Evolutionary conservation across 352 stramenopile genomes (phyloP), one percentile per base, ranked within the genome.

Genomic region (Pythium dissotocum): DNA sequence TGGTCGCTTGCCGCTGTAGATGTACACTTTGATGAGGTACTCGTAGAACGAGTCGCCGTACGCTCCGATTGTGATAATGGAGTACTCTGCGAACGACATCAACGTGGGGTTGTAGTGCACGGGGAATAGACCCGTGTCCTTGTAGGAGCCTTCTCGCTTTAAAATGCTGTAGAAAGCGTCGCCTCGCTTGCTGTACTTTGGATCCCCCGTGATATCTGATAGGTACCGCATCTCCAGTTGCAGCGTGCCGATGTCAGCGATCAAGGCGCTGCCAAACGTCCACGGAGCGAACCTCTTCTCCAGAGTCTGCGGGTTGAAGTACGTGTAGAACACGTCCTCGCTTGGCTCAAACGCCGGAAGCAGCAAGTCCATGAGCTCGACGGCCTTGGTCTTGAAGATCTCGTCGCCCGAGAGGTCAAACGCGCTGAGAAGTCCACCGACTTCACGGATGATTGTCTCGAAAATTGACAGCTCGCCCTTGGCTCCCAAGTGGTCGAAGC

Each of bases 371-470:
- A 94, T 97, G 49, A 99, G 83, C 73, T 99, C 94, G 33, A 85
- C 64, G 13, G 97, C 97, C 64, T 98, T 97, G 13, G 92, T 74
- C 56, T 98, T 89, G 76, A 99, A 98, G 18, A 95, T 67, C 5
- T 55, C 61, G 75, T 98, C 89, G 1, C 69, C 48, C 18, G 94
- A 94, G 35, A 99, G 75, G 66, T 97, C 88, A 76, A 98, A 99
- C 0, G 97, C 97, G 38, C 92, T 94, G 10, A 99, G 83, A 6
- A 99, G 80, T 9, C 98, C 98, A 21, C 97, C 98, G 4, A 99
- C 83, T 75, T 95, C 94, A 26, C 98, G 93, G 85, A 99, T 99
- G 48, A 97, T 99, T 1, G 97, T 99, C 84, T 99, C 98, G 82
- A 99, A 99, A 24, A 99, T 82, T 24, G 93, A 99, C 10, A 99